phyloP scores from a whole-genome alignment of 2,329 filamentous ascomycete species.

The Pseudopyricularia cyperi region DNA sequence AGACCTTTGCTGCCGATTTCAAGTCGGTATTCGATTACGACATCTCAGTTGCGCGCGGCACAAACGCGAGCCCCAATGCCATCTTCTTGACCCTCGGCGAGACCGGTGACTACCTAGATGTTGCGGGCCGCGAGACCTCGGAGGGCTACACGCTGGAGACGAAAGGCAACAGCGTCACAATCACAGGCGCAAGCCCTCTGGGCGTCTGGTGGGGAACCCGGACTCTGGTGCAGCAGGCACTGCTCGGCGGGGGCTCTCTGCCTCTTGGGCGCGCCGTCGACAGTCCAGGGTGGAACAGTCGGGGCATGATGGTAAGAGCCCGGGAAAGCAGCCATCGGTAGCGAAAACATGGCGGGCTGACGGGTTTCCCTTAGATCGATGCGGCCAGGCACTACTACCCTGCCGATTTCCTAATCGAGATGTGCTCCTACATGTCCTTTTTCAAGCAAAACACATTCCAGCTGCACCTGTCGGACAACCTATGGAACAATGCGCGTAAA shows the following conservation, averaged over 20 bases:
- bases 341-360: not conserved
- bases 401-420: slow-evolving; percentile 36
- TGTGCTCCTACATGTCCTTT: slow-evolving; percentile 47
- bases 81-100: slow-evolving; percentile 36
- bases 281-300: slow-evolving; percentile 33
- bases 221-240: slow-evolving; percentile 36
- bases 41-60: slow-evolving; percentile 13
- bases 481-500: slow-evolving; percentile 30
- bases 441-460: slow-evolving; percentile 49
- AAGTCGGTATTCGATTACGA: slow-evolving; percentile 13
- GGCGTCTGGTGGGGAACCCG: slow-evolving; percentile 47
- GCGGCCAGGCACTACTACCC: slow-evolving; percentile 43
- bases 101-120: slow-evolving; percentile 25
- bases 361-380: slow-evolving; percentile 23
- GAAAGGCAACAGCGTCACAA: slow-evolving; percentile 23
- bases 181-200: slow-evolving; percentile 38
- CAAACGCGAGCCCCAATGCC: not conserved
- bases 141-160: slow-evolving; percentile 36
- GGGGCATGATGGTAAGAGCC: slow-evolving; percentile 26
- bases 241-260: slow-evolving; percentile 24
- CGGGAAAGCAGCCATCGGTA: not conserved
- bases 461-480: slow-evolving; percentile 44
- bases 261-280: slow-evolving; percentile 29
- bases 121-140: slow-evolving; percentile 28
- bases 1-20: slow-evolving; percentile 23